Evolutionary conservation across 192 early-diverging fungal genomes (phyloP), one percentile per base, ranked within the genome.

Genomic region (Coemansia sp.): DNA sequence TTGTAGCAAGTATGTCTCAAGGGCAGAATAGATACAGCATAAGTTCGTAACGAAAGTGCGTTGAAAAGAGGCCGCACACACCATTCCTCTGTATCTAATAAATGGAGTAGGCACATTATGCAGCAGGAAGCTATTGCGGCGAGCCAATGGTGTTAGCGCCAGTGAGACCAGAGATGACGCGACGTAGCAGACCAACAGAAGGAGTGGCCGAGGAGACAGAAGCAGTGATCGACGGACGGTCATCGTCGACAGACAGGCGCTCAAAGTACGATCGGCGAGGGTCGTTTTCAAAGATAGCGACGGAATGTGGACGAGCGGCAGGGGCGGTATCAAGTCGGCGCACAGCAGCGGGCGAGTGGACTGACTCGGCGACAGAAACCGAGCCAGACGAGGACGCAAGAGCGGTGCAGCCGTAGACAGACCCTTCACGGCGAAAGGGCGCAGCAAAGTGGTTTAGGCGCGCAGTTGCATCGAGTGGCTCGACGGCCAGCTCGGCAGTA

Each of bases 211-310:
- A 55, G 3, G 60, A 52, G 18, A 59, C 62, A 2, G 76, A 64
- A 8, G 76, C 49, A 2, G 58, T 54, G 7, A 67, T 9, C 38
- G 62, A 62, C n/a, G 69, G 70, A n/a, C 70, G 53, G 12, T 50
- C 31, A 32, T 78, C 76, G 23, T 78, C 76, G 23, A 69, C 56
- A 24, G 76, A 78, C 24, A 72, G 66, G 31, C 76, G 69, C 28
- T 78, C 76, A 78, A 78, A 73, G 65, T 78, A 78, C 5, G 76
- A 73, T 14, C 76, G 69, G 16, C 76, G 69, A 21, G 67, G 62
- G 16, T 78, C 70, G 56, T 62, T 72, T 3, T 73, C 76, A 61
- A 64, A 72, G 49, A 73, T 62, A 12, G 62, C 69, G 19, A 58
- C 74, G 26, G 65, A 64, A 53, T 58, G 53, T 21, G 61, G 50